Conservation (phyloP, 1,284 basidiomycete species). For the Ceratobasidium sp. region DNA sequence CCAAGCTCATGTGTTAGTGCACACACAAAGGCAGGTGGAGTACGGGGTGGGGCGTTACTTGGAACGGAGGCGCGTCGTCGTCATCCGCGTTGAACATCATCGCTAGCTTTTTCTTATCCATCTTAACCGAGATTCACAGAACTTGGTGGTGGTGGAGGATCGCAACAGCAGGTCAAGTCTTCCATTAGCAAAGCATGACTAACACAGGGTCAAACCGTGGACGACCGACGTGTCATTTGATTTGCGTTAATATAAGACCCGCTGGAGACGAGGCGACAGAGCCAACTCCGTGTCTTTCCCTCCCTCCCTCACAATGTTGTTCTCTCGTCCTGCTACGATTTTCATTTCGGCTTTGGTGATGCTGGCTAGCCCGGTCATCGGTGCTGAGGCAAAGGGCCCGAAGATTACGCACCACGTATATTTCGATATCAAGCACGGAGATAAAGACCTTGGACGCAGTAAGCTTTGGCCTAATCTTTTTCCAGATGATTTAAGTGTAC, state of each 20-base stretch:
- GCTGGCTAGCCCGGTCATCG: conserved; percentile 22
- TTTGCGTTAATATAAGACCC: conserved; percentile 4
- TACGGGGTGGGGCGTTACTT: conserved; percentile 70
- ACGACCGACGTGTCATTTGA: conserved; percentile 54
- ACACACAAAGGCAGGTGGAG: conserved; percentile 67
- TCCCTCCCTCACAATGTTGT: conserved; percentile 8
- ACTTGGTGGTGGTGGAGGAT: background rate
- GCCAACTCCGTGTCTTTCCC: too few species aligned
- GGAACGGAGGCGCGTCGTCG: conserved; percentile 76
- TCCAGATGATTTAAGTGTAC: conserved; percentile 2
- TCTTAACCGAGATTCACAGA: background rate
- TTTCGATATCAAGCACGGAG: conserved; percentile 93
- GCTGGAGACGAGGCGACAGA: too few species aligned
- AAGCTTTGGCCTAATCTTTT: conserved; percentile 54
- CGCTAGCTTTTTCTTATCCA: conserved; percentile 70
- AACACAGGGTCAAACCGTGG: conserved; percentile 44
- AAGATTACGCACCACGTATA: conserved; percentile 91
- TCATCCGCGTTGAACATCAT: conserved; percentile 84
- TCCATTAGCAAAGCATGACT: background rate
- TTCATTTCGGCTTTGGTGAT: conserved; percentile 16
- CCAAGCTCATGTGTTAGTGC: conserved; percentile 51
- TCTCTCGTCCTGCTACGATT: conserved; percentile 37
- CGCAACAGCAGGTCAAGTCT: background rate
- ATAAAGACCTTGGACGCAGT: conserved; percentile 83
- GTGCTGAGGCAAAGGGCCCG: conserved; percentile 68